Conservation (phyloP, 495 filamentous ascomycete genomes). For the Cudoniella acicularis region DNA sequence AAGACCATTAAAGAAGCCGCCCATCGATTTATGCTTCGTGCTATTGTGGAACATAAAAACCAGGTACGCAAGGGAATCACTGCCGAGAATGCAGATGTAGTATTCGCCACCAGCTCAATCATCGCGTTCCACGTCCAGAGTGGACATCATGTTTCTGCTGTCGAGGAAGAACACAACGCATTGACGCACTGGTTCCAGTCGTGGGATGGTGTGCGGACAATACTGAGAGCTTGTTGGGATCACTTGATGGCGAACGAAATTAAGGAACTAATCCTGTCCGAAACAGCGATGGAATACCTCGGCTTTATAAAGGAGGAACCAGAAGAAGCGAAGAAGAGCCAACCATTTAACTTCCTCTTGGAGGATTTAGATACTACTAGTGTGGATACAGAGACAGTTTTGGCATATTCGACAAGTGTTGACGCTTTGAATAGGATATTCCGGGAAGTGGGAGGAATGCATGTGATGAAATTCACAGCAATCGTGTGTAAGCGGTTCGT, state of each 20-base stretch:
- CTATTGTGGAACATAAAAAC: not conserved
- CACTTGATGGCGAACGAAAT: not conserved
- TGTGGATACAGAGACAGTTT: not conserved
- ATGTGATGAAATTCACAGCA: conserved; percentile 5
- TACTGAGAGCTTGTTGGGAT: not conserved
- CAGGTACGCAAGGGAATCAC: not conserved
- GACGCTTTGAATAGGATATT: not conserved
- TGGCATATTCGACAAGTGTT: conserved; percentile 1
- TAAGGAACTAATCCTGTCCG: not conserved
- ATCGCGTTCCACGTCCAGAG: not conserved
- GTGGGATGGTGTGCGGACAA: not conserved
- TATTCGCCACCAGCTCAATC: not conserved
- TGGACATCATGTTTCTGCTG: not conserved
- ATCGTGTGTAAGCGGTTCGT: conserved; percentile 2
- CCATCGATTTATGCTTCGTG: conserved; percentile 1
- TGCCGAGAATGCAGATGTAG: not conserved
- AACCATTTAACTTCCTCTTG: not conserved
- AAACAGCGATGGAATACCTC: not conserved
- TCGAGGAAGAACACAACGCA: not conserved
- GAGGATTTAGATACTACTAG: not conserved
- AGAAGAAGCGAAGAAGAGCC: not conserved
- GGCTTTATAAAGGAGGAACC: not conserved
- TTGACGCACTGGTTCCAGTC: conserved; percentile 7
- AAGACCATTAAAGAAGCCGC: too few relatives aligned
- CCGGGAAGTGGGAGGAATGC: not conserved